phyloP scores from a whole-genome alignment of 2,329 filamentous ascomycete species.

The Fragosphaeria purpurea region DNA sequence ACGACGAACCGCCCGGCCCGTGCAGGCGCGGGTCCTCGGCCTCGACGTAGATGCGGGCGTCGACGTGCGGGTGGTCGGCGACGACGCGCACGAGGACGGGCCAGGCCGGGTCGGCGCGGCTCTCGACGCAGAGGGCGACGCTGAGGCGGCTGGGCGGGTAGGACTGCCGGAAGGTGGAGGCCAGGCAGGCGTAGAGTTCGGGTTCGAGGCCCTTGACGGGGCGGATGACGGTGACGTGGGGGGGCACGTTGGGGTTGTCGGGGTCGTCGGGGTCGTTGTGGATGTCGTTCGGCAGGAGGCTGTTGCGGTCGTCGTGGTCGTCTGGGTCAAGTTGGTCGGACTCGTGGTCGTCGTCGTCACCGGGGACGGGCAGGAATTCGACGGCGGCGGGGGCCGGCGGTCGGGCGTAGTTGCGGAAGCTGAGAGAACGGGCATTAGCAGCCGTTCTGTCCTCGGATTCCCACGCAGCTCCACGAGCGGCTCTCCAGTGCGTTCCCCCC shows the following conservation, averaged over 20 bases:
- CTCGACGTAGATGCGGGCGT: conserved; percentile 50
- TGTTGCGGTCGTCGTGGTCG: no score
- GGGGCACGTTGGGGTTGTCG: conserved; percentile 29
- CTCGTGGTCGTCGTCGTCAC: conserved; percentile 25
- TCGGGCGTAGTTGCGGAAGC: conserved; percentile 44
- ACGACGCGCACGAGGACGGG: conserved; percentile 63
- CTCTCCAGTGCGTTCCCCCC: background rate
- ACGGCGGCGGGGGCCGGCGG: conserved; percentile 40
- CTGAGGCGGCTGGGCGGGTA: conserved; percentile 71
- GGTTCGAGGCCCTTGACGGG: conserved; percentile 90
- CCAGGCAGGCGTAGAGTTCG: conserved; percentile 82
- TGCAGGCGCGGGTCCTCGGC: conserved; percentile 12
- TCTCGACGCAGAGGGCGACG: conserved; percentile 73
- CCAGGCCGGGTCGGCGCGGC: conserved; percentile 64
- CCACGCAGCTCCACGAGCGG: background rate
- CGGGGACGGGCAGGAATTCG: conserved; percentile 33
- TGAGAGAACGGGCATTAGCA: conserved; percentile 14
- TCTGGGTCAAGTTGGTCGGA: no score
- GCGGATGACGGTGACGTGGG: conserved; percentile 81
- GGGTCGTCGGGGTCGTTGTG: no score
- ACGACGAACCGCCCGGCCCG: conserved; percentile 35
- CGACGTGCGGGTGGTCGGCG: conserved; percentile 67
- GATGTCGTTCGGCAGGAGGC: no score
- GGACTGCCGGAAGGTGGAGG: conserved; percentile 70
- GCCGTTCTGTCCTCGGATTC: background rate